Base-by-base conservation (phyloP, 2,329 filamentous ascomycete genomes). In the Chrysosporium keratinophilum region DNA sequence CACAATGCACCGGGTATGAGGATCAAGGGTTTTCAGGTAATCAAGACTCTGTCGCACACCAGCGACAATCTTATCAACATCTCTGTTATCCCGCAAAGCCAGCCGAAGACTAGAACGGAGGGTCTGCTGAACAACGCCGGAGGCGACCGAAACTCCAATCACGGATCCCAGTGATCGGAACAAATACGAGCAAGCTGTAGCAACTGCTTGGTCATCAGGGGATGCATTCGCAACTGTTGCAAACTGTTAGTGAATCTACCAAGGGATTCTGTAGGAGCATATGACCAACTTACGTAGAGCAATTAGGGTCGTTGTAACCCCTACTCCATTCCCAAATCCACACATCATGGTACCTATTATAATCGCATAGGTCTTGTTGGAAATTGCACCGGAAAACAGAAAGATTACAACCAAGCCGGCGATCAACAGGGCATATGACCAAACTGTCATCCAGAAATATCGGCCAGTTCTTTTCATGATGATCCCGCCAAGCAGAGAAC, bases 141-240 rank as follows among this genome's bases (percentile, higher is more conserved):
- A 81, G 49, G 79, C 79, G 54, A 87, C 71, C n/a, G 83, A 84
- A 53, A 89, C 75, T 10, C 86, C 79, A 39, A 82, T 76, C 9
- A 82, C 79, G 14, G 76, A 78, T 10, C 81, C 87, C 0, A 90
- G 74, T 1, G 83, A 84, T 39, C 87, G 82, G 74, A 91, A 91
- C 20, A 91, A 79, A 68, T 91, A 91, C 17, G 82, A 86, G 66
- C 85, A 88, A 6, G 87, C 87, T 14, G 87, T 85, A 3, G 83
- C 84, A 1, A 90, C 79, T 1, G 87, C 85, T 57, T 85, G 82
- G 59, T 90, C 86, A 42, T 80, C 75, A 2, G 75, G 73, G 1
- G 78, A 71, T 0, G 83, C 79, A 63, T 88, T 88, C 33, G 85
- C 82, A 58, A 90, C 80, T 75, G 52, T 17, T 34, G 28, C 14